These are phyloP conservation scores for Ophiostoma ulmi DNA, from an alignment of 2,329 filamentous ascomycete species.

Conservation along the genomic window DNA sequence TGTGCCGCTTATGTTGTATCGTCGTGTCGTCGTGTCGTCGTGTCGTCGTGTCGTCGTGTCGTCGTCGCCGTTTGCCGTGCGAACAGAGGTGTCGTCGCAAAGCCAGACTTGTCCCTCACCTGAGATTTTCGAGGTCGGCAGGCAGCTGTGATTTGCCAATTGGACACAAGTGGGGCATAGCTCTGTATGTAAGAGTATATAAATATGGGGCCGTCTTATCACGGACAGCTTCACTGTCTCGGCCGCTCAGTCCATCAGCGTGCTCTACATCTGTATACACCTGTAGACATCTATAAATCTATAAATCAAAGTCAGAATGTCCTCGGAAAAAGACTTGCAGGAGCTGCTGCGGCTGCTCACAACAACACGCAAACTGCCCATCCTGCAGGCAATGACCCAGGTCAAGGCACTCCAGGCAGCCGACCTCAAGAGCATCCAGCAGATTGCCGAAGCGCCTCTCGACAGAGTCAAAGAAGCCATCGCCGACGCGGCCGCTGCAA, in stretches of 20 bases:
- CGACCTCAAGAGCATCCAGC: conserved; percentile 50
- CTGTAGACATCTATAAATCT: too few relatives aligned
- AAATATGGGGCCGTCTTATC: background rate
- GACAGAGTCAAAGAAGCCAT: conserved; percentile 44
- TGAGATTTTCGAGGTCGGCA: background rate
- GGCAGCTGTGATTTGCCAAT: background rate
- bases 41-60: background rate
- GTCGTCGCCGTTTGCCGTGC: background rate
- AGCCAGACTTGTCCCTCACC: background rate
- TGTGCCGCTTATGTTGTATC: background rate
- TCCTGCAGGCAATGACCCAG: conserved; percentile 55
- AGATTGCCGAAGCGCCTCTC: conserved; percentile 49
- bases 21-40: background rate
- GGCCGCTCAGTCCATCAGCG: background rate
- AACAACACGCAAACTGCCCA: conserved; percentile 50
- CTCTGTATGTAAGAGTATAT: background rate
- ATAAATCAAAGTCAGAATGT: background rate
- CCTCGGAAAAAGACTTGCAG: conserved; percentile 52
- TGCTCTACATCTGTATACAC: too few relatives aligned
- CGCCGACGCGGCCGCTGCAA: conserved; percentile 46
- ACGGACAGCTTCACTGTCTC: background rate
- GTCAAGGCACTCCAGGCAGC: conserved; percentile 53
- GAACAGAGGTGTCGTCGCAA: background rate
- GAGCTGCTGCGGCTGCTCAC: conserved; percentile 58
- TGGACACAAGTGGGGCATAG: background rate